Evolutionary conservation across 805 yeast species (phyloP), one percentile per base, ranked within the genome.

Genomic region (Yarrowia sp.): DNA sequence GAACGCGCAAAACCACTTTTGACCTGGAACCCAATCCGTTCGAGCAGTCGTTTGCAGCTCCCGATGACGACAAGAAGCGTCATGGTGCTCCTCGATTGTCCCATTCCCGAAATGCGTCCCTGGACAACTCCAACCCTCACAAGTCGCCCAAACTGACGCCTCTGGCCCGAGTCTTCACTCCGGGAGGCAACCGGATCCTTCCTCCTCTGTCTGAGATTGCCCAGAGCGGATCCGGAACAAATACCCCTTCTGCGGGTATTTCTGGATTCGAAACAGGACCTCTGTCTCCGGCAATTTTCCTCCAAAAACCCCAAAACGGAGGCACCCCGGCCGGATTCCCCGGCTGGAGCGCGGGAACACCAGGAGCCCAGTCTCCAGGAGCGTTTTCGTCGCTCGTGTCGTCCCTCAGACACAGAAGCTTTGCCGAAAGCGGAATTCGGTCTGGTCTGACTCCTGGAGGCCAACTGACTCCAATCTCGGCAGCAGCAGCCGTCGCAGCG

Each of bases 1-100:
- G 62, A 17, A 14, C 46, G 10, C 46, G 46, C 58, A 59, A 59
- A 48, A 61, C 33, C 17, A 68, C 90, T 43, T 83, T 90, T 71
- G 93, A 88, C 67, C 79, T 92, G 66, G 99, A 95, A 75, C 97
- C 95, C 10, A 93, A 93, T 71, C 98, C 98, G 4, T 93, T 93
- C 73, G 99, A 93, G 75, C 89, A 88, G 75, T 89, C 96, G 59
- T 93, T 93, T 78, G 97, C 95, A n/a, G 77, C 85, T 2, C 85
- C 84, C 49, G 64, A 66, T 7, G 65, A 65, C 32, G 48, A 22
- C 62, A 48, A 38, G 33, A 63, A 22, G 16, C 33, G 22, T 33
- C 54, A 26, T 19, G 56, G 56, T 12, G 61, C 61, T 3, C 41
- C 51, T 2, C 26, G 41, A 14, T 6, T 43, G 24, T 41, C 49